Percentiles rank a stretch among this genome's conserved stretches.
These are phyloP conservation scores for Suhomyces bolitotheri DNA, from an alignment of 1,139 yeast species.

Conservation along the genomic window DNA sequence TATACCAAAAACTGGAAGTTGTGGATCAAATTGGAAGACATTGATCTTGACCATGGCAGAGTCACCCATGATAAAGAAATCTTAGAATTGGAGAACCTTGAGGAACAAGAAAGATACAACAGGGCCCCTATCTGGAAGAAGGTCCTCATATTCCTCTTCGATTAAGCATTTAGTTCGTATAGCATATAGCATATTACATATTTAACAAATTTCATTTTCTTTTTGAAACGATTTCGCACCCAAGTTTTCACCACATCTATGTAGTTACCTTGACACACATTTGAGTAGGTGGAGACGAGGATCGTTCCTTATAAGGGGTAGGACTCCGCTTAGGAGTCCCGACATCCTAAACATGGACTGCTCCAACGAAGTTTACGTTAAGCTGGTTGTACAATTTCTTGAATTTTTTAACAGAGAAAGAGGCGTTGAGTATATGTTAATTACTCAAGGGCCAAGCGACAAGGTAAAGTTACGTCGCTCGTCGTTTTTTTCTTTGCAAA, in stretches of 20 bases:
- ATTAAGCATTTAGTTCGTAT: constrained; percentile 12
- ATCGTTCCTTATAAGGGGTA: background rate
- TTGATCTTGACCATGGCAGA: constrained; percentile 23
- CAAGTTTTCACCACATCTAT: constrained; percentile 3
- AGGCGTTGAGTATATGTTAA: constrained; percentile 11
- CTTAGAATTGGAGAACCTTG: constrained; percentile 26
- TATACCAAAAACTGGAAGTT: constrained; percentile 25
- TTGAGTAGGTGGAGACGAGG: background rate
- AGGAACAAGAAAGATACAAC: constrained; percentile 21
- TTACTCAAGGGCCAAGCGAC: constrained; percentile 5
- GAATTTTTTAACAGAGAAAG: constrained; percentile 3
- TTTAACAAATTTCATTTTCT: background rate
- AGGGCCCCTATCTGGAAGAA: constrained; percentile 28
- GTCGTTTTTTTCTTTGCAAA: constrained; percentile 15
- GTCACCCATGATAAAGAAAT: constrained; percentile 27
- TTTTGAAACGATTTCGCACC: constrained; percentile 9
- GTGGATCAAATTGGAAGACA: constrained; percentile 21
- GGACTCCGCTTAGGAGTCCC: background rate
- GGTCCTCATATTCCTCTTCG: constrained; percentile 17
- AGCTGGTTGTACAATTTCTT: constrained; percentile 1
- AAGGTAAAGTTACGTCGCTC: constrained; percentile 16
- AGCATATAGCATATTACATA: constrained; percentile 3
- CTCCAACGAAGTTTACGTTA: too few relatives aligned
- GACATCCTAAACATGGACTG: too few relatives aligned
- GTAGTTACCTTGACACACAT: constrained; percentile 1